Conservation (phyloP, 352 stramenopile genomes). For the Globisporangium uncinulatum region DNA sequence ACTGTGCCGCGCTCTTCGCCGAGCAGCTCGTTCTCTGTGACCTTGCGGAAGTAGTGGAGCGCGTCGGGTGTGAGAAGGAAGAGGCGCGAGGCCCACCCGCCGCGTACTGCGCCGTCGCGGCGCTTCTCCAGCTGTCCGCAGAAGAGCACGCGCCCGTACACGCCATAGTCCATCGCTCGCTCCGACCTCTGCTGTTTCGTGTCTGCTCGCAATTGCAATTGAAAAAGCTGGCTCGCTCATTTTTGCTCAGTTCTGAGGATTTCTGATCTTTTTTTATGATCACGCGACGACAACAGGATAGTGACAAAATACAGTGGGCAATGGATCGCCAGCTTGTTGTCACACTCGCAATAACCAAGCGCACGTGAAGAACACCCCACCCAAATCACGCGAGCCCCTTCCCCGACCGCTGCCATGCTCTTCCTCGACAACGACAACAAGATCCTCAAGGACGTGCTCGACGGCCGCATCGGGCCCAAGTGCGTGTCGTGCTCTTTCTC, state of each 20-base stretch:
- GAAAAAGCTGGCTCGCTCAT: no score
- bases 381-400: constrained; percentile 1
- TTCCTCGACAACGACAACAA: constrained; percentile 87
- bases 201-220: background rate
- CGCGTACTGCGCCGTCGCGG: constrained; percentile 65
- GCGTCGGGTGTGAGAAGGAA: constrained; percentile 76
- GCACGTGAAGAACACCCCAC: constrained; percentile 1
- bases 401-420: constrained; percentile 36
- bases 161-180: constrained; percentile 49
- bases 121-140: constrained; percentile 75
- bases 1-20: constrained; percentile 76
- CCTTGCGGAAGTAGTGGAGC: constrained; percentile 79
- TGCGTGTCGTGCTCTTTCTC: constrained; percentile 21
- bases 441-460: constrained; percentile 83
- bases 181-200: background rate
- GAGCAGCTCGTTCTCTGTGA: constrained; percentile 63
- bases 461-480: constrained; percentile 63
- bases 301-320: no score
- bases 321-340: no score
- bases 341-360: no score
- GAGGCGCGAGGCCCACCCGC: constrained; percentile 67
- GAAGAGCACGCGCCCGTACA: constrained; percentile 69
- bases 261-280: no score
- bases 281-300: no score
- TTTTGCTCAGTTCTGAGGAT: no score